Conservation (phyloP, 176 grass and related monocot genomes). For the Oryza officinalis region DNA sequence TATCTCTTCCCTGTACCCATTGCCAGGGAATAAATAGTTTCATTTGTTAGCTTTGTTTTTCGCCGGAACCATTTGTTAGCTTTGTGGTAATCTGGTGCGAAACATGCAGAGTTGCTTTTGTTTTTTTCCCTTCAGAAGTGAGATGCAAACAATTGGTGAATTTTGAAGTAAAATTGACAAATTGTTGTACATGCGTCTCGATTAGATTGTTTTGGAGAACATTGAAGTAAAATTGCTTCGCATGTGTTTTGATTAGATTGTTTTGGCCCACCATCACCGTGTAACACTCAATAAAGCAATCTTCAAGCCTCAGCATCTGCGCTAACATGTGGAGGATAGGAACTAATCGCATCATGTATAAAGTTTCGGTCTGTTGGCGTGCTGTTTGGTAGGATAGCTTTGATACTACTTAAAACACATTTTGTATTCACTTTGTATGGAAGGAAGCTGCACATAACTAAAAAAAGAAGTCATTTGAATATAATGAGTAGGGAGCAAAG, state of each 20-base stretch:
- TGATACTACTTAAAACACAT: not conserved
- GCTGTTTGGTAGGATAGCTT: not conserved
- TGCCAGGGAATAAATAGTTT: not conserved
- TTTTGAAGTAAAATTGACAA: not conserved
- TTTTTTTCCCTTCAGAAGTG: not conserved
- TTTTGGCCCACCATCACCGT: not conserved
- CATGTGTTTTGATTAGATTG: not conserved
- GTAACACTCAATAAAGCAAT: not conserved
- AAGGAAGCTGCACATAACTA: constrained; percentile 21
- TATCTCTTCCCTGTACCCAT: not conserved
- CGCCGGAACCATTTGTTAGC: not conserved
- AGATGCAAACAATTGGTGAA: not conserved
- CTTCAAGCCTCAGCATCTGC: not conserved
- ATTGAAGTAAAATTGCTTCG: not conserved
- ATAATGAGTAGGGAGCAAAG: not conserved
- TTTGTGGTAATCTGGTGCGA: not conserved
- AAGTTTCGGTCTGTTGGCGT: not conserved
- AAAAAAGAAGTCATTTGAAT: not conserved
- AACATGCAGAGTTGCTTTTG: not conserved
- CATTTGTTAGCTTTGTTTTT: too few species aligned
- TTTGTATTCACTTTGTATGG: constrained; percentile 4
- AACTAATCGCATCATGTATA: too few species aligned
- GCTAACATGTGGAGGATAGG: not conserved
- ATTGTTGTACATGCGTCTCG: not conserved
- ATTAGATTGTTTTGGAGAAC: not conserved